Evolutionary conservation across 2,329 filamentous ascomycete species (phyloP).

Genomic region (Fusarium luffae): DNA sequence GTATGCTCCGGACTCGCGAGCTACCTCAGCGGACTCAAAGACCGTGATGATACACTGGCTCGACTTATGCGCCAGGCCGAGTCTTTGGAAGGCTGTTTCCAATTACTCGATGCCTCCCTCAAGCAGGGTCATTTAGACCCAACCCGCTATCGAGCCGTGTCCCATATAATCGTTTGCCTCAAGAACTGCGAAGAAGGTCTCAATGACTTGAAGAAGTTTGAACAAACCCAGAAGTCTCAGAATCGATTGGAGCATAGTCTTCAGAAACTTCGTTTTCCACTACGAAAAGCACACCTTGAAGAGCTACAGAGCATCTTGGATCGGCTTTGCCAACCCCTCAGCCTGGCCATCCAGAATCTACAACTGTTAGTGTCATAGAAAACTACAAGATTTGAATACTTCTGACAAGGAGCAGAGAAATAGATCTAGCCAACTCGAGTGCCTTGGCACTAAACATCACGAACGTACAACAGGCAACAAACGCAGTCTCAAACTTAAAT

Average conservation of each 20-base stretch:
- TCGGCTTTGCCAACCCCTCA: neutral
- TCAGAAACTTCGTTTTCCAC: neutral
- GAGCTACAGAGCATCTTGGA: neutral
- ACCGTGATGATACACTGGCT: neutral
- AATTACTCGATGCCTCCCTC: neutral
- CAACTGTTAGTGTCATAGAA: neutral
- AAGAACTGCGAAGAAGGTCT: neutral
- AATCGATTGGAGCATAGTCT: neutral
- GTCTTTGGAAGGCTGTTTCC: neutral
- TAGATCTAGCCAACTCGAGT: neutral
- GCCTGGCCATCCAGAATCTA: neutral
- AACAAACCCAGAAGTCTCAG: neutral
- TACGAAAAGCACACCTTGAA: neutral
- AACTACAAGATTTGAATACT: no score
- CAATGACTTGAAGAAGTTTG: neutral
- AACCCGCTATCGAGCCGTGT: accelerated
- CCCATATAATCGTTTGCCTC: neutral
- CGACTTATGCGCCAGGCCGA: neutral
- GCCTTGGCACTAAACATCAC: neutral
- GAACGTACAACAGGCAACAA: neutral
- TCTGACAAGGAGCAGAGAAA: neutral
- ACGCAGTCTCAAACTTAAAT: neutral
- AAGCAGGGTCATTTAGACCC: neutral
- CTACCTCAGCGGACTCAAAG: neutral
- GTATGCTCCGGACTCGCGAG: neutral